Percentiles rank a stretch among this genome's conserved stretches.
These are phyloP conservation scores for Cicer chorassanicum DNA, from an alignment of 306 rosid species.

Conservation along the genomic window DNA sequence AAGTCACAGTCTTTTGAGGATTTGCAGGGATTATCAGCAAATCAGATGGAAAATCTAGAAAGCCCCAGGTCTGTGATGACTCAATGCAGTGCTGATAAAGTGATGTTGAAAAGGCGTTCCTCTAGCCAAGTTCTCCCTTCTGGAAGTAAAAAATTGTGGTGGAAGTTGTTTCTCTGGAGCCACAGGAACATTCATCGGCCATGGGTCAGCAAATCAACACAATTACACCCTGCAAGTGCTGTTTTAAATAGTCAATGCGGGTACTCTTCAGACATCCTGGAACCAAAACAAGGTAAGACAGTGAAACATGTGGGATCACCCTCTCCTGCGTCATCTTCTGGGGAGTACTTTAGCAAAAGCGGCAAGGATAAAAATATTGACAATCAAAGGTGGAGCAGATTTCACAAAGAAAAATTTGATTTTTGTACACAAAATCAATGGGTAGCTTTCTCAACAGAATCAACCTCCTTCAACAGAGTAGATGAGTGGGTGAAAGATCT, in stretches of 20 bases:
- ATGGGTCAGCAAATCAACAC: conserved; percentile 45
- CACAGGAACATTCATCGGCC: conserved; percentile 80
- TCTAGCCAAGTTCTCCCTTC: conserved; percentile 99
- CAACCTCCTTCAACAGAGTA: conserved; percentile 78
- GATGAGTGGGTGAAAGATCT: conserved; percentile 91
- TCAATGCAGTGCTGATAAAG: conserved; percentile 84
- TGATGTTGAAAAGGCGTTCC: conserved; percentile 82
- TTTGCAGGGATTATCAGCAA: conserved; percentile 60
- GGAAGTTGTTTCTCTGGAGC: conserved; percentile 98
- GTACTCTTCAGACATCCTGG: conserved; percentile 84
- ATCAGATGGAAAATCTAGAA: conserved; percentile 53
- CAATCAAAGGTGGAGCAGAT: conserved; percentile 60
- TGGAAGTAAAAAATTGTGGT: conserved; percentile 81
- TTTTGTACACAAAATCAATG: conserved; percentile 86
- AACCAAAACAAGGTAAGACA: conserved; percentile 60
- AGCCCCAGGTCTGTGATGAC: conserved; percentile 74
- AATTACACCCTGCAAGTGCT: conserved; percentile 38
- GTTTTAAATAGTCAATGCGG: conserved; percentile 68
- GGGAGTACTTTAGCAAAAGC: conserved; percentile 52
- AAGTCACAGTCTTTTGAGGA: conserved; percentile 63
- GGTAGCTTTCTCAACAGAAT: conserved; percentile 86
- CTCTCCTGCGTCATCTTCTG: conserved; percentile 62
- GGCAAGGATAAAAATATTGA: conserved; percentile 43
- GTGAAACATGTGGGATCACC: conserved; percentile 57
- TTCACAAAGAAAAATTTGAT: conserved; percentile 57